Evolutionary conservation across 2,329 filamentous ascomycete genomes (phyloP).

Genomic region (Clonostachys rosea): DNA sequence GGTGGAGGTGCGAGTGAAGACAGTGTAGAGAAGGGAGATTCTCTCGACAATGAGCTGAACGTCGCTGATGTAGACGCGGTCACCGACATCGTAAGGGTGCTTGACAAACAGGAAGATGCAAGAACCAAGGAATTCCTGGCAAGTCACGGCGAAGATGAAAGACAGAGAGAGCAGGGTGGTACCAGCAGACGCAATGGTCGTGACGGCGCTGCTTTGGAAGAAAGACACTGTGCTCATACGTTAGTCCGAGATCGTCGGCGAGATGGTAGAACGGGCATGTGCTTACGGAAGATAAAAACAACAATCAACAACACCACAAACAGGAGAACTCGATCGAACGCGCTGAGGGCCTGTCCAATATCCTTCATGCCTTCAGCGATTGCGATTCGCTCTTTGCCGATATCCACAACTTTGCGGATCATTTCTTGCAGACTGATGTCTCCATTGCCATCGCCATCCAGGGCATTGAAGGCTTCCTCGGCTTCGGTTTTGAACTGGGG

Average conservation of each 20-base stretch:
- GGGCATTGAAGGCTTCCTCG: conserved; percentile 74
- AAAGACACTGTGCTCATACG: conserved; percentile 59
- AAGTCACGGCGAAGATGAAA: conserved; percentile 89
- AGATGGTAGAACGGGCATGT: neutral
- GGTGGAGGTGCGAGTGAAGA: conserved; percentile 80
- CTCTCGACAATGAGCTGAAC: conserved; percentile 80
- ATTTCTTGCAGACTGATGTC: conserved; percentile 96
- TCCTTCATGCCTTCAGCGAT: conserved; percentile 95
- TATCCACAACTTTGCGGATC: conserved; percentile 79
- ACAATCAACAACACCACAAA: conserved; percentile 76
- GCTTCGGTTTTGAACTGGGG: conserved; percentile 69
- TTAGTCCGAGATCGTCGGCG: neutral
- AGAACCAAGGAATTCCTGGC: conserved; percentile 93
- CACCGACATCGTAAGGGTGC: conserved; percentile 94
- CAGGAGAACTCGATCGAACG: conserved; percentile 81
- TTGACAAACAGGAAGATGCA: conserved; percentile 99
- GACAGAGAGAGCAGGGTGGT: conserved; percentile 92
- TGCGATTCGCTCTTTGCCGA: conserved; percentile 81
- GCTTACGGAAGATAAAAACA: conserved; percentile 75
- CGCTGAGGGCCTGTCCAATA: conserved; percentile 88
- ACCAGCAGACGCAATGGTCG: conserved; percentile 82
- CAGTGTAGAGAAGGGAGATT: conserved; percentile 88
- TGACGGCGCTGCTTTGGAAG: conserved; percentile 80
- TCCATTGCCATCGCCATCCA: conserved; percentile 87
- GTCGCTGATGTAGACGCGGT: conserved; percentile 76